phyloP scores from a whole-genome alignment of 345 rosid genomes.

The Gossypioides kirkii region DNA sequence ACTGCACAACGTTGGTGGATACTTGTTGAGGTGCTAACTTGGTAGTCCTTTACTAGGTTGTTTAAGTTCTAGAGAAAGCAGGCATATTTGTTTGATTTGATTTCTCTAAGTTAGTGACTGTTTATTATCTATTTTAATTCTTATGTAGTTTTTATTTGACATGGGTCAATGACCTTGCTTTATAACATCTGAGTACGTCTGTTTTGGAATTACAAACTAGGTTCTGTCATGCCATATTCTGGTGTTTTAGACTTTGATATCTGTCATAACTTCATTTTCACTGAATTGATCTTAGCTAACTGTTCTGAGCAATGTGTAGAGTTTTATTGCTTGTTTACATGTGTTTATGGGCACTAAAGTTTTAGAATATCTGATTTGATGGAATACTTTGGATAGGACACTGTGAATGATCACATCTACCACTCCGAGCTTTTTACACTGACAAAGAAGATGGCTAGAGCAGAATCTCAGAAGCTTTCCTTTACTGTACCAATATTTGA shows the following conservation, averaged over 20 bases:
- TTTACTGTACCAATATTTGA: conserved; percentile 95
- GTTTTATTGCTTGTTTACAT: neutral
- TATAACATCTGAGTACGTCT: neutral
- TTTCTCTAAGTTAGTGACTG: neutral
- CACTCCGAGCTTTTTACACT: conserved; percentile 91
- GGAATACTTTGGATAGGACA: conserved; percentile 52
- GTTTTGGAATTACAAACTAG: neutral
- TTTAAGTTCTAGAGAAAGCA: conserved; percentile 1
- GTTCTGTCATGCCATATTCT: neutral
- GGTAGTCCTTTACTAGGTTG: conserved; percentile 8
- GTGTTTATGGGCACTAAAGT: neutral
- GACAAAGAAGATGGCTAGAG: conserved; percentile 81
- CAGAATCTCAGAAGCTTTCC: conserved; percentile 86
- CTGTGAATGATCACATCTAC: conserved; percentile 94
- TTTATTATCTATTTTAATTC: neutral
- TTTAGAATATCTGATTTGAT: conserved; percentile 3
- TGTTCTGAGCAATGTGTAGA: neutral
- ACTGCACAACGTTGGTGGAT: conserved; percentile 94
- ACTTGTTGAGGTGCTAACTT: conserved; percentile 69
- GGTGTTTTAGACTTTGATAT: neutral
- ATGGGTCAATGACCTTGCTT: neutral
- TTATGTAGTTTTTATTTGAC: neutral
- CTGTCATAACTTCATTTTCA: neutral
- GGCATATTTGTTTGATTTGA: neutral
- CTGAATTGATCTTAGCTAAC: neutral